Percentiles rank a stretch among this genome's conserved stretches.
These are phyloP conservation scores for Fusarium camptoceras DNA, from an alignment of 2,329 filamentous ascomycete species.

Conservation along the genomic window DNA sequence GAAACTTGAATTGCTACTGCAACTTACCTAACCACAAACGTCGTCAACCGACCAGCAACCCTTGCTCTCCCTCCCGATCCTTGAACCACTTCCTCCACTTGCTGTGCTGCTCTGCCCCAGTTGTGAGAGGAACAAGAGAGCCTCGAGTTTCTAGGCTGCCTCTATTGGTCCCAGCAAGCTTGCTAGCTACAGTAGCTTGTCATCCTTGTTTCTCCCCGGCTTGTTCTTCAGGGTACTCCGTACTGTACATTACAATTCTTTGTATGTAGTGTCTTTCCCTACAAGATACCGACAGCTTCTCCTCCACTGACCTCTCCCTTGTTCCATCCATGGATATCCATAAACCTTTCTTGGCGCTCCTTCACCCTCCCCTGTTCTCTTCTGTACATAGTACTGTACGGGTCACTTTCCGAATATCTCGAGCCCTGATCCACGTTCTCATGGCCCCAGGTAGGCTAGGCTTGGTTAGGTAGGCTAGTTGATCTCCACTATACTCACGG, in stretches of 20 bases:
- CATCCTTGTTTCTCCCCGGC: slow-evolving; percentile 8
- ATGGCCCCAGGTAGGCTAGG: not conserved
- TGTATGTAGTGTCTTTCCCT: not conserved
- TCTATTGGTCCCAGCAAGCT: slow-evolving; percentile 4
- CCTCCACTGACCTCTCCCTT: not conserved
- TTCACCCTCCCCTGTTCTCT: not conserved
- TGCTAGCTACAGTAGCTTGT: slow-evolving; percentile 6
- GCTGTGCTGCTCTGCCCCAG: slow-evolving; percentile 11
- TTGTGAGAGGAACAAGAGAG: slow-evolving; percentile 2
- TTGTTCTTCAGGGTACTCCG: slow-evolving; percentile 4
- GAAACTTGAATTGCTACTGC: slow-evolving; percentile 14
- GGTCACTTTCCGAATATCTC: not conserved
- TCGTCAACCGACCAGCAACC: slow-evolving; percentile 38
- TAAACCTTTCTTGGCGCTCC: not conserved
- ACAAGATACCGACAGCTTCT: not conserved
- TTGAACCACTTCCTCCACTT: slow-evolving; percentile 35
- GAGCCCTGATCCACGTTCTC: slow-evolving; percentile 29
- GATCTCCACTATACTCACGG: slow-evolving; percentile 29
- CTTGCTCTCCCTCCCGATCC: slow-evolving; percentile 23
- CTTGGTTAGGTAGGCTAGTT: not conserved
- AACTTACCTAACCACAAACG: slow-evolving; percentile 39
- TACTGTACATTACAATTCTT: not conserved
- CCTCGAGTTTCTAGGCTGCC: not conserved
- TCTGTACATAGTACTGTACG: not conserved
- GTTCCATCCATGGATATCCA: not conserved